Conservation (phyloP, 2,329 filamentous ascomycete species). For the Orbilia ellipsospora region DNA sequence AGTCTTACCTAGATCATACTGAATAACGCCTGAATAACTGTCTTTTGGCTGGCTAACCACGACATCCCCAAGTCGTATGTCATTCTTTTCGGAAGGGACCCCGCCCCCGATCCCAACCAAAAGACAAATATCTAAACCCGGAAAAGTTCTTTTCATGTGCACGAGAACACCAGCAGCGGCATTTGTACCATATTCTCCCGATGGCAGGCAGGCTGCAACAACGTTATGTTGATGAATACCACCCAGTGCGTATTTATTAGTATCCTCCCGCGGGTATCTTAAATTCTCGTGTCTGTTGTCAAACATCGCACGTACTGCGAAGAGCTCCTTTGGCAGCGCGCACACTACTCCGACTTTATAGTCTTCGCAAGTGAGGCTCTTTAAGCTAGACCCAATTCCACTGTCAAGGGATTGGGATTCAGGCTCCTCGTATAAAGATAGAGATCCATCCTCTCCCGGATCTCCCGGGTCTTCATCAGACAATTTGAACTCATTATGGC, state of each 20-base stretch:
- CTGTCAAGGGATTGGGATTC: constrained; percentile 21
- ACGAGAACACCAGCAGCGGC: constrained; percentile 12
- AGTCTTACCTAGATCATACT: constrained; percentile 34
- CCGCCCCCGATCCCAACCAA: constrained; percentile 45
- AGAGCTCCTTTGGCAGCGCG: constrained; percentile 33
- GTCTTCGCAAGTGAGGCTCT: constrained; percentile 8
- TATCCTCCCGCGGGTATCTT: constrained; percentile 3
- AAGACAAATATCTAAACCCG: constrained; percentile 7
- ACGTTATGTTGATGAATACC: constrained; percentile 31
- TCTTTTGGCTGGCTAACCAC: constrained; percentile 32
- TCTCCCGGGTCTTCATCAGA: constrained; percentile 3
- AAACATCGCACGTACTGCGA: constrained; percentile 36
- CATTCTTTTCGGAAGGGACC: constrained; percentile 21
- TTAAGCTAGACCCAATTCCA: constrained; percentile 29
- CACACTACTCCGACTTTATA: constrained; percentile 38
- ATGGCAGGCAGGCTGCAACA: constrained; percentile 33
- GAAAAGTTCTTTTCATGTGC: constrained; percentile 35
- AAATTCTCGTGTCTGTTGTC: constrained; percentile 19
- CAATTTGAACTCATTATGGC: constrained; percentile 17
- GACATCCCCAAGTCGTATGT: constrained; percentile 39
- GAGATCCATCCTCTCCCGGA: neutral
- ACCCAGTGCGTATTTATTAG: constrained; percentile 37
- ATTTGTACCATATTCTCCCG: constrained; percentile 33
- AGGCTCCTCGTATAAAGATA: neutral
- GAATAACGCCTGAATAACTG: constrained; percentile 30